These are phyloP conservation scores for Fusarium irregulare DNA, from an alignment of 2,329 filamentous ascomycete genomes.

Conservation along the genomic window DNA sequence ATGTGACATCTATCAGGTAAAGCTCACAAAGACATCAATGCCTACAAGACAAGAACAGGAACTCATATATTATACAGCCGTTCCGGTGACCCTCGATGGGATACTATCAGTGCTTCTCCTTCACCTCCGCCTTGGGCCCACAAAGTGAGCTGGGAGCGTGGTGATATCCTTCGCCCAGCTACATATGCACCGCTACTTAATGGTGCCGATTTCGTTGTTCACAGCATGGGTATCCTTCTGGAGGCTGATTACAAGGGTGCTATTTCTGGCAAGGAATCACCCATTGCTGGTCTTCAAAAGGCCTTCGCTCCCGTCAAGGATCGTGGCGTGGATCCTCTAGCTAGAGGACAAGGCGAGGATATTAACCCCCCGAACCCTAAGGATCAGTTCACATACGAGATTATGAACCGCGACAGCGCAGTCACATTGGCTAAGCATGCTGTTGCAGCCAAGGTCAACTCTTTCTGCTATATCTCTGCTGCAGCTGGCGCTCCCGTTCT, in stretches of 20 bases:
- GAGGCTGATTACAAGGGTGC: conserved; percentile 98
- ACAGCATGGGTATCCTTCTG: conserved; percentile 94
- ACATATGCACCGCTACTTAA: conserved; percentile 82
- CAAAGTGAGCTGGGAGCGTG: conserved; percentile 86
- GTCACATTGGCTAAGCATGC: conserved; percentile 85
- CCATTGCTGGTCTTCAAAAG: conserved; percentile 79
- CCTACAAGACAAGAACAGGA: background rate
- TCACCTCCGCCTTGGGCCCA: conserved; percentile 82
- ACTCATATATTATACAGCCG: conserved; percentile 67
- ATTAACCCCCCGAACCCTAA: conserved; percentile 74
- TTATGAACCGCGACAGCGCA: conserved; percentile 94
- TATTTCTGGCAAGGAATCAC: conserved; percentile 82
- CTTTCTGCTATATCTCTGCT: conserved; percentile 90
- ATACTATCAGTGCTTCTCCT: conserved; percentile 76
- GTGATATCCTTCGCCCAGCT: conserved; percentile 84
- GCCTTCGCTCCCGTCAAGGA: conserved; percentile 78
- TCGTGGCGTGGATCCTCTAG: conserved; percentile 76
- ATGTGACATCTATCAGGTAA: conserved; percentile 92
- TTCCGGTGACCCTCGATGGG: conserved; percentile 90
- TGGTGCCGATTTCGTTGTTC: conserved; percentile 85
- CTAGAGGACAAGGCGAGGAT: conserved; percentile 67
- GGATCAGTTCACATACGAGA: conserved; percentile 90
- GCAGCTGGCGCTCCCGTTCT: conserved; percentile 86
- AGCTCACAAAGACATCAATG: conserved; percentile 13
- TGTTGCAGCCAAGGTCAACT: conserved; percentile 68